Evolutionary conservation across 176 grass and related monocot genomes (phyloP), one percentile per base, ranked within the genome.

Genomic region (Cenchrus americanus): DNA sequence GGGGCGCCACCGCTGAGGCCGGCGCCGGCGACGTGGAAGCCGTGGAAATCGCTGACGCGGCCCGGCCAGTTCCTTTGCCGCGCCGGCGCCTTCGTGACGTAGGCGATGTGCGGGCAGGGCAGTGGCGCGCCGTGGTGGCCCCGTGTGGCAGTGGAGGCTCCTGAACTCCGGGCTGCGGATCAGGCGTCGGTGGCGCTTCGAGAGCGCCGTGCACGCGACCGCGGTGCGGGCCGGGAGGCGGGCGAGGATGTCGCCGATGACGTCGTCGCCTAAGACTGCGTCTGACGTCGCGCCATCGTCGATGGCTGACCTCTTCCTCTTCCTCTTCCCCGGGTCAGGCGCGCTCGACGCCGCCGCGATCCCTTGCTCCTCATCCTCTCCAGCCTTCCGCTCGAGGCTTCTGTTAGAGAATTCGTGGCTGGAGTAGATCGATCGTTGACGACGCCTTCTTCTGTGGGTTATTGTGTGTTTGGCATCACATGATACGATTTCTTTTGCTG

Each of bases 311-410:
- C 27, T 37, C 26, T 21, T 51, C 23, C 27, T 37, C 26, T 21
- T 51, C 23, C 19, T 51, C 34, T 14, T 50, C 46, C 12, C 47
- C 22, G 22, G 11, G 0, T 47, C 22, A 17, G 46, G 46, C 9
- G 90, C 88, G 22, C 88, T 90, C 55, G 86, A 82, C 10, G 85
- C 93, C 19, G 92, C 6, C 81, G 83, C 42, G 34, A 37, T 37
- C 82, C 88, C 65, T 57, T 78, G 0, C 81, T 91, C 23, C 22
- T 30, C 19, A 10, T 41, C 34, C 34, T 18, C 65, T 9, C 15
- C 65, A 8, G 32, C 22, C 69, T 50, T 50, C 69, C 10, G 59
- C 22, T 26, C 59, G 22, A 62, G 26, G 34, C 34, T 37, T 23
- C 22, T 24, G 23, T 0, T 13, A 23, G 12, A 3, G 23, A 22